phyloP scores from a whole-genome alignment of 139 green algal species.

The Picochlorum costavermella region DNA sequence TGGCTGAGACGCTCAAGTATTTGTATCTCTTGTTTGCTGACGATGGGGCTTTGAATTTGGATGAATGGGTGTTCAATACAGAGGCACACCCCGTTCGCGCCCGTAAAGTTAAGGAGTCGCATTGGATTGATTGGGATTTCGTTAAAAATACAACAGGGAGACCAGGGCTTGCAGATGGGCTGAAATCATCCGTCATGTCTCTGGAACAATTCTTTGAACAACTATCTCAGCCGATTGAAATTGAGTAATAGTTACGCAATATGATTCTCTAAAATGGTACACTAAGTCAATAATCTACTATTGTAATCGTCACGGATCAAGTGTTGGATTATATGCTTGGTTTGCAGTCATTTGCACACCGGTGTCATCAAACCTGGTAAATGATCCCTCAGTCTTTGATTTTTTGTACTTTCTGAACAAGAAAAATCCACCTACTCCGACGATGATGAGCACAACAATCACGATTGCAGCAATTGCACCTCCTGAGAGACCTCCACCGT shows the following conservation, averaged over 20 bases:
- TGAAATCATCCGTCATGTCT: neutral
- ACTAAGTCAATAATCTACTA: neutral
- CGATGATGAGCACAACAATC: slow-evolving; percentile 4
- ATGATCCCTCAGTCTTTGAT: neutral
- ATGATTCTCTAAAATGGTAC: neutral
- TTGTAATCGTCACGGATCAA: neutral
- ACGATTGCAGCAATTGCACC: slow-evolving; percentile 9
- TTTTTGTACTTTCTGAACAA: neutral
- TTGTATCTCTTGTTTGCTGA: slow-evolving; percentile 63
- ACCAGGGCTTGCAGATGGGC: neutral
- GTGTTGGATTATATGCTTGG: neutral
- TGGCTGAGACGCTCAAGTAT: slow-evolving; percentile 81
- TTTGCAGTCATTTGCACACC: neutral
- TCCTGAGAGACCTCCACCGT: neutral
- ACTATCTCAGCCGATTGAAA: neutral
- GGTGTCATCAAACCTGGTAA: neutral
- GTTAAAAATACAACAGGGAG: neutral
- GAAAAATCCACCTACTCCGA: neutral
- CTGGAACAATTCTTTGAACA: neutral
- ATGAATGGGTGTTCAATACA: slow-evolving; percentile 78
- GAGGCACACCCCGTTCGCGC: slow-evolving; percentile 63
- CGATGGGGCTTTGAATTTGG: slow-evolving; percentile 38
- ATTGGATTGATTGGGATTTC: slow-evolving; percentile 9
- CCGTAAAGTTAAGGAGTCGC: neutral
- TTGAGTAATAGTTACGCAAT: neutral